A percentile compares a stretch with the other conserved stretches of the same genome.
Conservation (phyloP, 164 flowering plant genomes). For the Tetracentron sinense region DNA sequence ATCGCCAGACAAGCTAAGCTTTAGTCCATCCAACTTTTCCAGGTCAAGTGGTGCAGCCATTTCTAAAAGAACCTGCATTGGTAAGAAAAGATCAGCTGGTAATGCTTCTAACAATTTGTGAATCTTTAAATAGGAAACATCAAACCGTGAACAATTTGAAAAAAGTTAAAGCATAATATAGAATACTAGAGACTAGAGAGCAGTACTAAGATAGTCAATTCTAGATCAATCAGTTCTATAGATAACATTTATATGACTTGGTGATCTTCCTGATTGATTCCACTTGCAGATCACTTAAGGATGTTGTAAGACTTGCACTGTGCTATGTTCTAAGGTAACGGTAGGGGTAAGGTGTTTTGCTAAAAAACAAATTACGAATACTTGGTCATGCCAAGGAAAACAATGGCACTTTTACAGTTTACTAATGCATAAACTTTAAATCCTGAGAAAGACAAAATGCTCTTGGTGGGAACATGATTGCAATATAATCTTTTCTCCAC, state of each 20-base stretch:
- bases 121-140: no score
- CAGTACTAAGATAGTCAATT: no score
- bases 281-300: not conserved
- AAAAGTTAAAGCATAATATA: not conserved
- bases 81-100: conserved; percentile 10
- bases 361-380: no score
- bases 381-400: not conserved
- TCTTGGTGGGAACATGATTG: not conserved
- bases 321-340: not conserved
- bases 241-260: no score
- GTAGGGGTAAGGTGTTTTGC: no score
- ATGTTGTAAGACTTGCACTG: not conserved
- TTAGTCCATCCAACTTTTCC: conserved; percentile 35
- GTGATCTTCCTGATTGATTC: no score
- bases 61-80: conserved; percentile 62
- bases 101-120: not conserved
- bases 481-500: not conserved
- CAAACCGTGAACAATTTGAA: not conserved
- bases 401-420: no score
- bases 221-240: no score
- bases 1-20: conserved; percentile 77
- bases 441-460: not conserved
- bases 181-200: no score
- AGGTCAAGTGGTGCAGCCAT: conserved; percentile 53
- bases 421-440: not conserved